Base-by-base conservation (phyloP, 129 eudicot genomes). In the Chrysanthemum makinoi region DNA sequence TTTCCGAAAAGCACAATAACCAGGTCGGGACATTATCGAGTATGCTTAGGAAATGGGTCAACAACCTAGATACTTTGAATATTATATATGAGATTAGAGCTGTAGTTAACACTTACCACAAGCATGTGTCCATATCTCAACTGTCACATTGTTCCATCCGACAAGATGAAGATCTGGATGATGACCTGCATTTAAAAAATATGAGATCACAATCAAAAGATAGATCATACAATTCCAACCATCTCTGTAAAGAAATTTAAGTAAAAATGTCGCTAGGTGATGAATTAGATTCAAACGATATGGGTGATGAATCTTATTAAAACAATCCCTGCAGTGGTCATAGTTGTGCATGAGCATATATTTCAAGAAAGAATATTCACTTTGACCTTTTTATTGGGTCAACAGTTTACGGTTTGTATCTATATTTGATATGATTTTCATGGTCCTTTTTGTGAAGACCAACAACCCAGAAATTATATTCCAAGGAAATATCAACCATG, bases 151-250 rank as follows among this genome's bases (percentile, higher is more conserved):
- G 87, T 93, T 93, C 98, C 98, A 93, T 44, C 92, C 92, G 52
- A 84, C 88, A 66, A 93, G 98, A 84, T 93, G 98, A 74, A 93
- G 96, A 89, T 93, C 90, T 7, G 98, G 98, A 79, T 93, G 98
- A 81, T 93, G 98, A 66, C 96, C 96, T 93, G 83, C 64, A 77
- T 57, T 52, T 58, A 16, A 62, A 79, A 46, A 72, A 61, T 62
- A 50, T 60, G 24, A 68, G 58, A 43, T 39, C 46, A 39, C 46
- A 47, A 30, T 10, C 56, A 20, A 22, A 26, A 75, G 30, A 73
- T 49, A 26, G 28, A 72, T 60, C 70, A 73, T 13, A 58, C 18
- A 52, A 69, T 30, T 66, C 43, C 11, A 18, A 30, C 11, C 62
- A 53, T n/a, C 28, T 68, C 4, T 52, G 8, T 56, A 19, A 35